Base-by-base conservation (phyloP, 192 early-diverging fungal species). In the Endogone sp. region DNA sequence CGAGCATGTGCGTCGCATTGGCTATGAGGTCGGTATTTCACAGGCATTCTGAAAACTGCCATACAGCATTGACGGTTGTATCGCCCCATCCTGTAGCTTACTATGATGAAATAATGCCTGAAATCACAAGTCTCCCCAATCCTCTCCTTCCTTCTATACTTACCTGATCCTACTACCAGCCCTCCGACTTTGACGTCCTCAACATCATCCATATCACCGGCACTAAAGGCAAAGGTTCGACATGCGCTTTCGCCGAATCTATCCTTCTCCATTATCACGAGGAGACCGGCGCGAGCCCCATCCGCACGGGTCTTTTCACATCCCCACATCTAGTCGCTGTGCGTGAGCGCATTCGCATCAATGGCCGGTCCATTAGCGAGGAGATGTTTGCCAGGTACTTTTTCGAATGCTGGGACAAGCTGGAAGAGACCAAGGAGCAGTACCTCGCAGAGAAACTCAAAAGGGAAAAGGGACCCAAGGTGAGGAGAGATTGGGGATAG, bases 261-360 rank as follows among this genome's bases (percentile, higher is more conserved):
- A 90, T 97, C 27, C 75, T 98, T 56, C 79, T 84, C 20, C 76
- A 84, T 32, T 71, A 73, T 2, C 59, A 70, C 4, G 60, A 22
- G 20, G 56, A 62, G 2, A 64, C 37, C 21, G 67, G 24, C n/a
- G 21, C 27, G 16, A 30, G 25, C 11, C 4, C 27, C 6, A 64
- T 88, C 56, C 68, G 72, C 25, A 82, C 86, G 64, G 97, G 97
- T 26, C 76, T 96, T 49, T 99, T 87, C 72, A 95, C 95, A 21
- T 96, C 94, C 3, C 97, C 97, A 9, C 97, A 99, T 72, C 76
- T 99, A 60, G 84, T 93, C 61, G 85, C 95, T 61, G 95, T 92
- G 4, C 90, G 96, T 60, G 97, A 99, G 71, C 86, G 97, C 25
- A 97, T 99, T 70, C 84, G 93, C 58, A 95, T 99, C 74, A 85